Base-by-base conservation (phyloP, 345 rosid genomes). In the Moricandia moricandioides region DNA sequence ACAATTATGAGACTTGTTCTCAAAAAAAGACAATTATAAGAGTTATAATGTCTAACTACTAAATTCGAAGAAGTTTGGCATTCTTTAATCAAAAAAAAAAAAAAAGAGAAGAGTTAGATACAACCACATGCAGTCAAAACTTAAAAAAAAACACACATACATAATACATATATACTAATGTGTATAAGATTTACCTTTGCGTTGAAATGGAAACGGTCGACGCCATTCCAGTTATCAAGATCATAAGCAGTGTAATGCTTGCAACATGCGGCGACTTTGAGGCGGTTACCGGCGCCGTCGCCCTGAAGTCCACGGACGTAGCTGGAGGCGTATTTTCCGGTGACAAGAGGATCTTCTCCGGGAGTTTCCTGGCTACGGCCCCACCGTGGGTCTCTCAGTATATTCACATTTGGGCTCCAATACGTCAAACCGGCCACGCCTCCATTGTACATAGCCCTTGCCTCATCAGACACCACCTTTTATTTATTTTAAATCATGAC, bases 211-310 rank as follows among this genome's bases (percentile, higher is more conserved):
- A 64, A 89, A 8, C 99, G 97, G 68, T 90, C 96, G 26, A 89
- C 83, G 0, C 97, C 97, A 40, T 89, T 85, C 99, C 99, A 95
- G 29, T 95, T 89, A 78, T 95, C 99, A 64, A 95, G 90, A 78
- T 95, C 99, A 58, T 95, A 95, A 26, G 97, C 99, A 1, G 97
- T 90, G 87, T 85, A 95, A 73, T 95, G 99, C 76, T 95, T 95
- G 78, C 99, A 95, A 65, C 99, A 88, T 12, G 99, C 97, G 7
- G 99, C 99, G 6, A 95, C 97, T 83, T 95, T 95, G 7, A 95
- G 81, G 60, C 87, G 79, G 71, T 81, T 83, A 3, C 92, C 87
- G 7, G 57, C 84, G 2, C 57, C 74, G 27, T 33, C 64, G 0
- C 93, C 92, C 45, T 91, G 98, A 18, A 94, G 87, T 30, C 97